Conservation (phyloP, 1,284 basidiomycete species). For the Ceraceosorus guamensis region DNA sequence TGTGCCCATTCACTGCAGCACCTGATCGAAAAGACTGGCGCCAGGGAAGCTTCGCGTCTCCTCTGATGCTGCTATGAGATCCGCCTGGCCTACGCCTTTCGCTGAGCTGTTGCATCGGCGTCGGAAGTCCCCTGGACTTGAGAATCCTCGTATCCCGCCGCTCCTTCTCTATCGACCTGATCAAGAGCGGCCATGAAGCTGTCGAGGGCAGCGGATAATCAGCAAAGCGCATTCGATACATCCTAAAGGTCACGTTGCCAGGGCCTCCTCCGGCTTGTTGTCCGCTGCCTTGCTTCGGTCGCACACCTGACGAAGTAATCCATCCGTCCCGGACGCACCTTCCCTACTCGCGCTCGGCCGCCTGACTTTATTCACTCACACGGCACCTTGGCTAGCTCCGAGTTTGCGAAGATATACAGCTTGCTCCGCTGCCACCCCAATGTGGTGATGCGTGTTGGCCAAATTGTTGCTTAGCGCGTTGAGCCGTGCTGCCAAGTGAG, state of each 20-base stretch:
- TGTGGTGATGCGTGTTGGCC: constrained; percentile 6
- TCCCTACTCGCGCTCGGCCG: neutral
- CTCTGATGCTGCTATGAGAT: no score
- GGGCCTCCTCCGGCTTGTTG: neutral
- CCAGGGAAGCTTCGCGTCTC: no score
- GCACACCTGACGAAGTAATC: neutral
- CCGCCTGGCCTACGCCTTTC: no score
- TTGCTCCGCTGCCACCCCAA: constrained; percentile 13
- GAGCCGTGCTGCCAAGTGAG: constrained; percentile 14
- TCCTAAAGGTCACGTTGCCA: neutral
- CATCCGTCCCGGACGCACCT: no score
- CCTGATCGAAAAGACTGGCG: no score
- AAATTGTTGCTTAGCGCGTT: constrained; percentile 4
- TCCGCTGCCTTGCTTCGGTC: neutral
- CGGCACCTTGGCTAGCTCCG: constrained; percentile 10
- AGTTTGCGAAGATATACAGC: constrained; percentile 7
- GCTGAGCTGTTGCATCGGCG: no score
- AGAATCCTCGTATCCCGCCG: neutral
- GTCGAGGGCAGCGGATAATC: neutral
- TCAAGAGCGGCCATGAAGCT: constrained; percentile 8
- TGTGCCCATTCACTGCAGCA: no score
- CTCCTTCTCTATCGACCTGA: constrained; percentile 7
- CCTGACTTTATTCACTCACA: constrained; percentile 4
- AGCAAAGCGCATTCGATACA: neutral
- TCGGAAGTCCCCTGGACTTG: neutral